Evolutionary conservation across 2,329 filamentous ascomycete species (phyloP), one percentile per base, ranked within the genome.

Genomic region (Samsoniella hepiali): DNA sequence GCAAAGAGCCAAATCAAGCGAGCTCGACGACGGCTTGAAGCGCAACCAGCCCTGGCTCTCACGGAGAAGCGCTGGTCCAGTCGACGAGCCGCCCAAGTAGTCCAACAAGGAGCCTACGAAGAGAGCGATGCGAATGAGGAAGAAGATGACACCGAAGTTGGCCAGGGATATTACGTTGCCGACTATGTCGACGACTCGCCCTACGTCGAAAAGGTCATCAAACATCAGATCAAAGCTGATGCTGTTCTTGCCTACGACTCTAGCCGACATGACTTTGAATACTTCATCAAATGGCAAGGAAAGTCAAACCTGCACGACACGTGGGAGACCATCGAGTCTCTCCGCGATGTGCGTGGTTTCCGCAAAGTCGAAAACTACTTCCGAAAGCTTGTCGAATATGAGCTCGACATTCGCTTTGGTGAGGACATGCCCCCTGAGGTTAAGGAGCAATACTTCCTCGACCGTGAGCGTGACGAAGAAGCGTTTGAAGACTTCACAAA

Each of bases 331-430:
- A 88, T 89, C 64, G 88, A 91, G 62, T 84, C 82, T 27, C 84
- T 97, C 34, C 83, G 86, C 31, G 85, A 88, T n/a, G 90, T 89
- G 72, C 91, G 91, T 66, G 94, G 95, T 65, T 89, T 89, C 68
- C 91, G 93, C 56, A 93, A 93, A 64, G 83, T 99, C 8, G 95
- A 98, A 72, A 99, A 99, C 74, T 99, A 98, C 79, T 93, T 91
- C 76, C 88, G 89, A 70, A 96, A 93, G 74, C 82, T 90, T 47
- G 87, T 97, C 58, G 85, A 89, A 67, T 86, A 90, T 68, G 93
- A 97, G 72, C 84, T 96, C 62, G 86, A 89, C 64, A 86, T 96
- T 73, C 84, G 87, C 64, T 86, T 89, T 68, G 90, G 91, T 42
- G 86, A 92, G 11, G 88, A 93, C 54, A 84, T 92, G 47, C 86